phyloP scores from a whole-genome alignment of 441 rosid genomes.

The Lepidium campestre region DNA sequence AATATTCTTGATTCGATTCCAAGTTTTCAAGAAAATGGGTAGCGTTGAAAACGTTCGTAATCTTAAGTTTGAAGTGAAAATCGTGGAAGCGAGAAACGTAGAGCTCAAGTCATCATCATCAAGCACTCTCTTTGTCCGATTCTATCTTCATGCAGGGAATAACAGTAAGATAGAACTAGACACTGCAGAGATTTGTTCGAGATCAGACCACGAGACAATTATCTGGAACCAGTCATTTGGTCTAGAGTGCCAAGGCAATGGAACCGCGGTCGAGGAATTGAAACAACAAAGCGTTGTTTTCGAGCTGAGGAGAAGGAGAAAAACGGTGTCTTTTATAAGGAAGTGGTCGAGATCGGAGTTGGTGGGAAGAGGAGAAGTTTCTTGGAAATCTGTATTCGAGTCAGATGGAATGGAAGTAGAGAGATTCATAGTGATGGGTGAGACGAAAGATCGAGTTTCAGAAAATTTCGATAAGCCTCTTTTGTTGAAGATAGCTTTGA shows the following conservation, averaged over 20 bases:
- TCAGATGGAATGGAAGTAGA: slow-evolving; percentile 52
- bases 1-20: background rate
- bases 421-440: slow-evolving; percentile 42
- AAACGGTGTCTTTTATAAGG: slow-evolving; percentile 26
- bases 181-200: slow-evolving; percentile 42
- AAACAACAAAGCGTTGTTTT: slow-evolving; percentile 49
- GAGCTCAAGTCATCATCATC: slow-evolving; percentile 31
- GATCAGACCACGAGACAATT: slow-evolving; percentile 24
- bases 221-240: slow-evolving; percentile 64
- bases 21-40: slow-evolving; percentile 26
- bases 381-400: slow-evolving; percentile 54
- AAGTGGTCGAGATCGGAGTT: slow-evolving; percentile 45
- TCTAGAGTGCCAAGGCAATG: slow-evolving; percentile 47
- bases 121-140: slow-evolving; percentile 49
- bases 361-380: slow-evolving; percentile 56
- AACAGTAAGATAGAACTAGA: slow-evolving; percentile 48
- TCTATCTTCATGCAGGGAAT: slow-evolving; percentile 51
- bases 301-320: slow-evolving; percentile 57
- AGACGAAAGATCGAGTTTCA: slow-evolving; percentile 8
- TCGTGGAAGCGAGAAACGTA: slow-evolving; percentile 61
- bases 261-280: slow-evolving; percentile 38
- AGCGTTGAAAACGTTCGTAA: slow-evolving; percentile 23
- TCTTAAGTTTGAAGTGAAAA: slow-evolving; percentile 44
- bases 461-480: slow-evolving; percentile 42
- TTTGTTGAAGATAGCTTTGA: slow-evolving; percentile 44